Evolutionary conservation across 139 green algal genomes (phyloP).

Genomic region (Ettlia oleoabundans): DNA sequence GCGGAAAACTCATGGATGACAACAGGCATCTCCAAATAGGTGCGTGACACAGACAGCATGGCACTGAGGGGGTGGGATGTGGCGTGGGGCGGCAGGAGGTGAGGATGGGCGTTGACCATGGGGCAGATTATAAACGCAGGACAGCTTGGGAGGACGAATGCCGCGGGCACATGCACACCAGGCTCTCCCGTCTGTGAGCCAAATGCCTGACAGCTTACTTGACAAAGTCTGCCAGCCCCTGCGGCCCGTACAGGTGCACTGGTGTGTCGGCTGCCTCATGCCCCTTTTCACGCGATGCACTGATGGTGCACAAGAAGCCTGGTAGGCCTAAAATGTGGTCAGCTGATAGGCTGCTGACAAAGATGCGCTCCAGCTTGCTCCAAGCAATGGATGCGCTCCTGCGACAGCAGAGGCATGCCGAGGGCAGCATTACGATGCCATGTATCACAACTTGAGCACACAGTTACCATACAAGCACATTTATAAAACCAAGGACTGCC

Average conservation of each 20-base stretch:
- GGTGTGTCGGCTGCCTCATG: slow-evolving; percentile 77
- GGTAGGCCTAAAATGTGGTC: slow-evolving; percentile 63
- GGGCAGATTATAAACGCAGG: neutral
- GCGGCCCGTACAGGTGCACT: slow-evolving; percentile 83
- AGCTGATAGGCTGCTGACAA: slow-evolving; percentile 69
- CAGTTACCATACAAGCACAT: no score
- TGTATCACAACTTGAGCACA: no score
- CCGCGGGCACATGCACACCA: no score
- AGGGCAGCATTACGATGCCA: no score
- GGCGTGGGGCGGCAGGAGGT: neutral
- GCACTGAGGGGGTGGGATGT: slow-evolving; percentile 24
- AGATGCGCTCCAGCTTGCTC: slow-evolving; percentile 77
- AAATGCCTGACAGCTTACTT: slow-evolving; percentile 11
- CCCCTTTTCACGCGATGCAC: slow-evolving; percentile 57
- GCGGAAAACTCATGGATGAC: slow-evolving; percentile 78
- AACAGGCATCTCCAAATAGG: slow-evolving; percentile 77
- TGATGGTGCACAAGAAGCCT: slow-evolving; percentile 82
- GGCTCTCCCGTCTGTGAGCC: neutral
- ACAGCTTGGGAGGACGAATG: no score
- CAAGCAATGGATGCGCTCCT: slow-evolving; percentile 53
- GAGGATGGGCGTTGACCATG: neutral
- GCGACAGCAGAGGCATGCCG: neutral
- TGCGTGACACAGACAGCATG: slow-evolving; percentile 75
- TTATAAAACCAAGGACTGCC: no score
- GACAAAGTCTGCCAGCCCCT: slow-evolving; percentile 73